These are phyloP conservation scores for Agaricus sinodeliciosus DNA, from an alignment of 768 basidiomycete genomes.

Conservation along the genomic window DNA sequence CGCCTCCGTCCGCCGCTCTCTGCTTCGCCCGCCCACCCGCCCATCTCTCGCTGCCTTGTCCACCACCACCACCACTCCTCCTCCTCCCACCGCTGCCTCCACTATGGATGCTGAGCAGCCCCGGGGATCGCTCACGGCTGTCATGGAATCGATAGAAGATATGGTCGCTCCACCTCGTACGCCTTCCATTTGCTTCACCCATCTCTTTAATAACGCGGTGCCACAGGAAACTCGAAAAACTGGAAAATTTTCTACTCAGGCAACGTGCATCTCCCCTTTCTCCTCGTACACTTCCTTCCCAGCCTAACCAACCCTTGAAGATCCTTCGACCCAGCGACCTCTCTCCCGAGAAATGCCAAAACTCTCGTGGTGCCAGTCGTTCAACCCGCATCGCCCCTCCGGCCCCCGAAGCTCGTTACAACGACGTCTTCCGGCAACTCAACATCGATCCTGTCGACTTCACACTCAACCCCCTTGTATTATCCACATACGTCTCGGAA, in stretches of 20 bases:
- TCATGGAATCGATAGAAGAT: background rate
- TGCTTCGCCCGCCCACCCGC: background rate
- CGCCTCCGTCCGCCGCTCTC: slow-evolving; percentile 3
- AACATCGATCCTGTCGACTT: slow-evolving; percentile 70
- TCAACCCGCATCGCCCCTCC: slow-evolving; percentile 47
- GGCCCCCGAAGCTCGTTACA: slow-evolving; percentile 41
- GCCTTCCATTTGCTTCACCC: too few relatives aligned
- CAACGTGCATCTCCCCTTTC: slow-evolving; percentile 13
- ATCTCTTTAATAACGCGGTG: too few relatives aligned
- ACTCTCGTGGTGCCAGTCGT: background rate
- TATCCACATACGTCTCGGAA: slow-evolving; percentile 54
- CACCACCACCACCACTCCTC: background rate
- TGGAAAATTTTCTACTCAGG: slow-evolving; percentile 15
- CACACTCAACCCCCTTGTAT: slow-evolving; percentile 50
- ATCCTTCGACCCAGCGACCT: slow-evolving; percentile 20
- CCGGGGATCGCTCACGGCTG: too few relatives aligned
- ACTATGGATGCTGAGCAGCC: background rate
- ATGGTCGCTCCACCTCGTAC: background rate
- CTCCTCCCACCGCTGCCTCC: background rate
- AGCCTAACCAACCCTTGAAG: background rate
- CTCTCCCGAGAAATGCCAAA: slow-evolving; percentile 21
- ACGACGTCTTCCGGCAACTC: slow-evolving; percentile 68
- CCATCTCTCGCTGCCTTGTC: background rate
- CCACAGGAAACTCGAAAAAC: slow-evolving; percentile 7
- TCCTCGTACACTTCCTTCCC: background rate